phyloP scores from a whole-genome alignment of 2,329 filamentous ascomycete species.

The Microdochium nivale region DNA sequence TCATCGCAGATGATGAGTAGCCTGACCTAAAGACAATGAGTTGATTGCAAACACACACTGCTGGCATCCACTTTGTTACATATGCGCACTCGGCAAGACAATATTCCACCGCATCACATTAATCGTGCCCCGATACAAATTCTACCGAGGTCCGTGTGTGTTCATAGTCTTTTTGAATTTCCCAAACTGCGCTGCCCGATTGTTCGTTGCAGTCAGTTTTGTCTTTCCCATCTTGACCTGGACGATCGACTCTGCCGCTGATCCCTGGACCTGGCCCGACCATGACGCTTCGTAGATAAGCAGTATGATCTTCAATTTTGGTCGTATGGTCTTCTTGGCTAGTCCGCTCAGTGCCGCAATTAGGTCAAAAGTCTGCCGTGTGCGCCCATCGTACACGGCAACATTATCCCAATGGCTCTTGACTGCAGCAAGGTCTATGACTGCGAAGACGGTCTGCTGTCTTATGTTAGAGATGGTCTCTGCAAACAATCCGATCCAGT shows the following conservation, averaged over 20 bases:
- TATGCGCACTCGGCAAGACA: no score
- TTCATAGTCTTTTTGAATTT: no score
- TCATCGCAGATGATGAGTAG: no score
- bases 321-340: not conserved
- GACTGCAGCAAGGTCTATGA: not conserved
- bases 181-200: not conserved
- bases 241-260: not conserved
- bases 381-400: not conserved
- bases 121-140: no score
- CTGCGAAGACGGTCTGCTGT: not conserved
- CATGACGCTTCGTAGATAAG: not conserved
- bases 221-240: not conserved
- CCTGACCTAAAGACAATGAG: no score
- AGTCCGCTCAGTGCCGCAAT: not conserved
- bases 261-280: not conserved
- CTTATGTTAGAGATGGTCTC: not conserved
- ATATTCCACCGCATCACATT: no score
- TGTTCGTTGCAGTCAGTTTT: not conserved
- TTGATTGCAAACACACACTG: no score
- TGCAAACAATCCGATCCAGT: not conserved
- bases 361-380: not conserved
- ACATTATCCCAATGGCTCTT: not conserved
- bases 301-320: not conserved
- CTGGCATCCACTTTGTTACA: no score
- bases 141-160: no score